Evolutionary conservation across 1,284 basidiomycete species (phyloP).

Genomic region (Trametes pubescens): DNA sequence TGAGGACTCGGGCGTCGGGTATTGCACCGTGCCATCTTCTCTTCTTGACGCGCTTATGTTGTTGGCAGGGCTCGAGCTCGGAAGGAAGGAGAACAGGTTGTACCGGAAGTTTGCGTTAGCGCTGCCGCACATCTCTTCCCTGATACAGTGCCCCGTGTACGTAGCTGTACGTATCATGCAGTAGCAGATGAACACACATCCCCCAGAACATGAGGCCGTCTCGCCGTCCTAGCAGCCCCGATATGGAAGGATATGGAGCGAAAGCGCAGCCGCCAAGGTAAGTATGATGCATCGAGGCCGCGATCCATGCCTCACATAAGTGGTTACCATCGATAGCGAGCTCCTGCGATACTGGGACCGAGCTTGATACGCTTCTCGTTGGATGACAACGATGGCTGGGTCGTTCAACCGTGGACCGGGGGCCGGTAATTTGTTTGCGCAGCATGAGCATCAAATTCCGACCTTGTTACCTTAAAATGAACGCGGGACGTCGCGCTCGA

Average conservation of each 20-base stretch:
- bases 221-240: too few relatives aligned
- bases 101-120: too few relatives aligned
- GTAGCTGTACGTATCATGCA: too few relatives aligned
- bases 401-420: neutral
- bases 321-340: neutral
- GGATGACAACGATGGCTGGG: neutral
- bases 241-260: neutral
- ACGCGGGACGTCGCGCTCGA: neutral
- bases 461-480: neutral
- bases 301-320: constrained; percentile 1
- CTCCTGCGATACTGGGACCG: neutral
- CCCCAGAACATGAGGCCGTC: too few relatives aligned
- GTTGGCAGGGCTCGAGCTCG: too few relatives aligned
- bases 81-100: too few relatives aligned
- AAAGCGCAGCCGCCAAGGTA: neutral
- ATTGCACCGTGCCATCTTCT: too few relatives aligned
- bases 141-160: neutral
- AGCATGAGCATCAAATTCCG: neutral
- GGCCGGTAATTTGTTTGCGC: neutral
- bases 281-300: neutral
- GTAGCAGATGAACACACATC: too few relatives aligned
- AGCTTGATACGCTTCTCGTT: neutral
- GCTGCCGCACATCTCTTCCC: too few relatives aligned
- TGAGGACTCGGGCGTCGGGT: too few relatives aligned
- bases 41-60: too few relatives aligned